Base-by-base conservation (phyloP, 345 rosid species). In the Euphorbia lathyris region DNA sequence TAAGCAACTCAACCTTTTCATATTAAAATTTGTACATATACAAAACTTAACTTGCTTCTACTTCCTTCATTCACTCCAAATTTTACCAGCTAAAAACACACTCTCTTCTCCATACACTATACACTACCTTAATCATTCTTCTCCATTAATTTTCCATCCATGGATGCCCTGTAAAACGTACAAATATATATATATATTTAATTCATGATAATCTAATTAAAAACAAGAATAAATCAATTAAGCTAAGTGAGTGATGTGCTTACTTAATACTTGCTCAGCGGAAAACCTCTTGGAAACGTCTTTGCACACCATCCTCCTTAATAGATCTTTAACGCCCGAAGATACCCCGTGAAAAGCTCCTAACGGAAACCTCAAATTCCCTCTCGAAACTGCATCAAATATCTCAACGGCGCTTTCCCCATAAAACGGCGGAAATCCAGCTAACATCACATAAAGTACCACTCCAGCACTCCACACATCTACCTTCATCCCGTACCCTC, bases 401-500 rank as follows among this genome's bases (percentile, higher is more conserved):
- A 95, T 85, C 84, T 86, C 81, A 13, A 66, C 80, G 8, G 86
- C 88, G 5, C 87, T 83, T 67, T 90, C 97, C 0, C 98, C 94
- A 14, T 84, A 74, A 42, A 92, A 95, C 76, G 96, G 98, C 3
- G 88, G 90, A 4, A 82, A 79, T 3, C 97, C 96, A 0, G 92
- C 93, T 26, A 88, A 51, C 94, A 95, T 80, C 2, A 91, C 77
- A 64, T 87, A 95, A 55, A 90, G 34, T 34, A 88, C 86, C 5
- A 92, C 92, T 0, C 99, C 91, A 0, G 85, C 90, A 50, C 99
- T 90, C 97, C 97, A 88, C 53, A 90, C 79, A 51, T 95, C 98
- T 1, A 87, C 91, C 74, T 95, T 90, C 84, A 87, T 94, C 0
- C 77, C 78, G 57, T 90, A 90, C 47, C 84, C 82, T 67, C 84